Base-by-base conservation (phyloP, 179 eudicot genomes). In the Sideroxylon spinosum region DNA sequence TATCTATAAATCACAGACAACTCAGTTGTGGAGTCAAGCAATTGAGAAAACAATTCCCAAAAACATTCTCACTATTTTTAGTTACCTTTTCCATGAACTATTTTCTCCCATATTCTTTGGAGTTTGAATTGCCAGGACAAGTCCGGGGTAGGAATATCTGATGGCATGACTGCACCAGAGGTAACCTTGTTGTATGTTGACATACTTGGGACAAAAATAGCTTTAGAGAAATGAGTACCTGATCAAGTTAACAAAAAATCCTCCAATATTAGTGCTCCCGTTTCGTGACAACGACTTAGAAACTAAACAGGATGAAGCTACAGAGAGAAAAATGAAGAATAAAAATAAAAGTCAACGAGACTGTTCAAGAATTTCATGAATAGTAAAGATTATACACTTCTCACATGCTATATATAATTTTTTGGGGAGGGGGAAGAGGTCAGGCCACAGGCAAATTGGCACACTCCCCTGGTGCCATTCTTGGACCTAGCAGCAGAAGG, bases 131-230 rank as follows among this genome's bases (percentile, higher is more conserved):
- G 97, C 97, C 97, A 93, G 59, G 92, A 84, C 73, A 93, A 83
- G 82, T 92, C 90, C 67, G 70, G 83, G 32, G 80, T 73, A 66
- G 82, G 85, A 67, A 55, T 78, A 80, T 81, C 79, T 65, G 73
- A 23, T 64, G 91, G 86, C 78, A 81, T 68, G 74, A 81, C 72
- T 44, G 91, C 81, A 72, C 88, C 91, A 84, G 97, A 89, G 68
- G 87, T 86, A 79, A 92, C 95, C 90, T 88, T 92, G 84, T 73
- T 89, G 81, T 92, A 92, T 46, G 88, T 82, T 22, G 97, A 92
- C 76, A 91, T 84, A 82, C 91, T 87, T 67, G 97, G 97, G 22
- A 91, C 95, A 53, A 92, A 92, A 71, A 92, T 87, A 56, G 95
- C 95, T 81, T 90, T 86, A 8, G 92, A 85, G 84, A 92, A 88